Evolutionary conservation across 257 asterid species (phyloP).

Genomic region (Solanum tacnaense): DNA sequence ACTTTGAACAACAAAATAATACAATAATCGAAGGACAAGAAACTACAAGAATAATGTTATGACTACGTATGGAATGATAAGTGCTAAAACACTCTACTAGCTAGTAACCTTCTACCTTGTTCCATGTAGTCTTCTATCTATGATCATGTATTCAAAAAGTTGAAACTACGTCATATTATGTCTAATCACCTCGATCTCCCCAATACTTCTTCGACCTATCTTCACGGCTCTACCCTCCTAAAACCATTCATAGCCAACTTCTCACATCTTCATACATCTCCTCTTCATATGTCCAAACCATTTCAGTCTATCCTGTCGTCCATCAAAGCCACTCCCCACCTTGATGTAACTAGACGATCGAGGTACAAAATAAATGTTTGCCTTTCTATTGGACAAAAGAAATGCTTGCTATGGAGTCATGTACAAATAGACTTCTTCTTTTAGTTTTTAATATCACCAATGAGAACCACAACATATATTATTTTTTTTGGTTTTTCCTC

Average conservation of each 20-base stretch:
- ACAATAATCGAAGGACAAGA: neutral
- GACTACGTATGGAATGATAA: too few species aligned
- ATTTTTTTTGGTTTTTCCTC: neutral
- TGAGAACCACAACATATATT: neutral
- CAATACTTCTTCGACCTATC: too few species aligned
- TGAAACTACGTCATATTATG: too few species aligned
- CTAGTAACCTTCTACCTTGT: neutral
- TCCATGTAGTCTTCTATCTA: too few species aligned
- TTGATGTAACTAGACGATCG: neutral
- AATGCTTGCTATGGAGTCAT: neutral
- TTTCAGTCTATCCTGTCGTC: neutral
- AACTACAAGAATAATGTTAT: too few species aligned
- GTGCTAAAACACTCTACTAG: neutral
- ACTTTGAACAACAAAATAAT: too few species aligned
- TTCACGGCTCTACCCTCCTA: neutral
- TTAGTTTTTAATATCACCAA: neutral
- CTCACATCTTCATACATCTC: too few species aligned
- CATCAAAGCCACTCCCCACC: neutral
- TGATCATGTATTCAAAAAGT: neutral
- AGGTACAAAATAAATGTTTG: neutral
- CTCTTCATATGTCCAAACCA: too few species aligned
- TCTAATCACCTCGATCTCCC: neutral
- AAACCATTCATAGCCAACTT: neutral
- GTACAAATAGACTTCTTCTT: neutral
- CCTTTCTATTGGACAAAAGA: neutral